Evolutionary conservation across 2,329 filamentous ascomycete species (phyloP).

Genomic region (Colletotrichum noveboracense): DNA sequence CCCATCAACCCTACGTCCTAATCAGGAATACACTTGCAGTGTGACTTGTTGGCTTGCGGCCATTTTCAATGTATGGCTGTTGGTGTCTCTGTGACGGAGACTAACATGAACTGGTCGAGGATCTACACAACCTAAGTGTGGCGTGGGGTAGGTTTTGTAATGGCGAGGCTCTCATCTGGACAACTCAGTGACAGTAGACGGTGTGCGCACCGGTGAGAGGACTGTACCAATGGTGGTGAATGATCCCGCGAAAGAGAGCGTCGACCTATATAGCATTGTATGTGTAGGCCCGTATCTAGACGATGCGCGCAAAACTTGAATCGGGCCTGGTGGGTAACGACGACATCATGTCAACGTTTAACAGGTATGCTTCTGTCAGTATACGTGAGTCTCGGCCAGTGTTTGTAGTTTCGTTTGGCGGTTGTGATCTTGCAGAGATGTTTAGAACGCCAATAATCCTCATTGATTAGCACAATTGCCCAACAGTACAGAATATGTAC

Average conservation of each 20-base stretch:
- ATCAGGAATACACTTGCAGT: constrained; percentile 56
- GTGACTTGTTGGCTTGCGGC: constrained; percentile 55
- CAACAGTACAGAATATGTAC: background rate
- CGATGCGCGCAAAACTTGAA: background rate
- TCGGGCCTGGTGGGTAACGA: background rate
- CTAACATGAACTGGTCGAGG: constrained; percentile 59
- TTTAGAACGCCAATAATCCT: background rate
- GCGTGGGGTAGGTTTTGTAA: constrained; percentile 37
- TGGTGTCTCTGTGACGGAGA: constrained; percentile 44
- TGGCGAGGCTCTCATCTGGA: constrained; percentile 27
- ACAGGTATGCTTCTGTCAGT: background rate
- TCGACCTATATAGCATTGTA: background rate
- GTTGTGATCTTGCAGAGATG: background rate
- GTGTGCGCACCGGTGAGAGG: constrained; percentile 36
- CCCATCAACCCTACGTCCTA: constrained; percentile 59
- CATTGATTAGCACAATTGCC: background rate
- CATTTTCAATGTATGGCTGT: constrained; percentile 40
- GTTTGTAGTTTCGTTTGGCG: background rate
- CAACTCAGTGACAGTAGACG: constrained; percentile 30
- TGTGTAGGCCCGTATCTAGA: background rate
- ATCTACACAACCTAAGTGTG: constrained; percentile 58
- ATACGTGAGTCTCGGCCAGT: background rate
- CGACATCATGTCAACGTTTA: background rate
- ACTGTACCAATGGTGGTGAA: constrained; percentile 32
- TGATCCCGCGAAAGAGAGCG: background rate